A percentile compares a stretch with the other conserved stretches of the same genome.
Conservation (phyloP, 1,284 basidiomycete species). For the Ceratobasidium sp. region DNA sequence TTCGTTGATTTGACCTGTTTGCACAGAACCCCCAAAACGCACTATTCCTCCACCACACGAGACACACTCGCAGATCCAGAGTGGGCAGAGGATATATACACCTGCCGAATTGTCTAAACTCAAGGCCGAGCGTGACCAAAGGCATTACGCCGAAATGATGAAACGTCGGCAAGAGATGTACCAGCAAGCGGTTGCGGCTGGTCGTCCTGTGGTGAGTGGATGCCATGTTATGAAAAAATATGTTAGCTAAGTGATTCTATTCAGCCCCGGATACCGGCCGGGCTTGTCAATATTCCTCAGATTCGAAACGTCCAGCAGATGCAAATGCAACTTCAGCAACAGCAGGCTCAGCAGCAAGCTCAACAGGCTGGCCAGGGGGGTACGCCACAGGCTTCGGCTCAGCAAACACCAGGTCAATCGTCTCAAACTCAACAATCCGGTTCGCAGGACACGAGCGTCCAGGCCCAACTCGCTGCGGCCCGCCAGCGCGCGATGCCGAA, state of each 20-base stretch:
- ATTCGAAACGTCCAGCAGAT: constrained; percentile 38
- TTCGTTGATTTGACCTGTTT: too few relatives aligned
- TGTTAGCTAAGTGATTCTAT: too few relatives aligned
- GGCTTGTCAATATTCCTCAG: constrained; percentile 38
- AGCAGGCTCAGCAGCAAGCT: constrained; percentile 4
- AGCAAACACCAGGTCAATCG: too few relatives aligned
- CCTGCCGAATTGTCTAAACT: constrained; percentile 50
- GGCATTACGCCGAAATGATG: constrained; percentile 34
- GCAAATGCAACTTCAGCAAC: constrained; percentile 34
- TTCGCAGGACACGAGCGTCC: constrained; percentile 13
- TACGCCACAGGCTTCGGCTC: not conserved
- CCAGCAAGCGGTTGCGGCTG: constrained; percentile 29
- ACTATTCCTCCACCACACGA: constrained; percentile 52
- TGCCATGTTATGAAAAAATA: too few relatives aligned
- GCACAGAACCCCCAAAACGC: constrained; percentile 38
- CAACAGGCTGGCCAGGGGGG: constrained; percentile 18
- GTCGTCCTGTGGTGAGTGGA: constrained; percentile 18
- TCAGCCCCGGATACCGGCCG: constrained; percentile 34
- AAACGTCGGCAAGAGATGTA: constrained; percentile 39
- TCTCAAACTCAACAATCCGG: constrained; percentile 17
- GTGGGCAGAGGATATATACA: constrained; percentile 46
- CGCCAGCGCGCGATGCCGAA: constrained; percentile 6
- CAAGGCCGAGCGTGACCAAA: constrained; percentile 41
- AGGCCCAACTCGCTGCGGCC: constrained; percentile 22
- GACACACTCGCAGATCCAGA: constrained; percentile 48